Percentiles rank a stretch among this genome's conserved stretches.
Evolutionary conservation across 208 protist genomes (phyloP).

Genomic region (Crithidia expoeki): DNA sequence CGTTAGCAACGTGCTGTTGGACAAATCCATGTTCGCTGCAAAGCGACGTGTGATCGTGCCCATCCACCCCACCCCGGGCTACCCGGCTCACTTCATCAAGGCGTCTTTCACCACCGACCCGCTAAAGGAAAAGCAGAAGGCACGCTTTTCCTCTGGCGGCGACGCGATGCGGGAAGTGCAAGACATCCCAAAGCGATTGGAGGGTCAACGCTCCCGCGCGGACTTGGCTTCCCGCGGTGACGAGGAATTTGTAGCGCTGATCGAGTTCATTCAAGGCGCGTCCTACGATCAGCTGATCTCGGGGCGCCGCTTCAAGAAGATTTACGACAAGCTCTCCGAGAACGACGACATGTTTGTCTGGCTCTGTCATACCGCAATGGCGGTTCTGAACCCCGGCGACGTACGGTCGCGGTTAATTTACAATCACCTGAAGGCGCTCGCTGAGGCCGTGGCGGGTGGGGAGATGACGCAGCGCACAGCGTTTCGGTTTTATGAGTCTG

Average conservation of each 20-base stretch:
- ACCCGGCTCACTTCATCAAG: conserved; percentile 84
- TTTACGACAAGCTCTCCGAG: conserved; percentile 85
- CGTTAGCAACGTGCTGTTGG: conserved; percentile 45
- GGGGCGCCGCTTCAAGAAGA: conserved; percentile 85
- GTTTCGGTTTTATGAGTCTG: conserved; percentile 90
- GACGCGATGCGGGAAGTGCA: conserved; percentile 89
- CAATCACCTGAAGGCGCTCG: conserved; percentile 85
- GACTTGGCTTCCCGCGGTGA: conserved; percentile 70
- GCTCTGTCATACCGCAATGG: conserved; percentile 92
- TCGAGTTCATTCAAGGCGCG: conserved; percentile 90
- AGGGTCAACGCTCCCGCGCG: conserved; percentile 72
- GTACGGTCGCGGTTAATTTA: conserved; percentile 87
- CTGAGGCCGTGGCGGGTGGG: conserved; percentile 81
- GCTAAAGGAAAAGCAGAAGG: conserved; percentile 91
- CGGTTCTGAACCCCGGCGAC: conserved; percentile 90
- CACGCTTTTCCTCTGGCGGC: conserved; percentile 83
- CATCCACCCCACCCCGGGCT: conserved; percentile 85
- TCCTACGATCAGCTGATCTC: conserved; percentile 91
- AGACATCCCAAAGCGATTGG: conserved; percentile 82
- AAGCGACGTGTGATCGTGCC: conserved; percentile 91
- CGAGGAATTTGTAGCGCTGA: conserved; percentile 80
- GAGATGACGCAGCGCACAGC: conserved; percentile 90
- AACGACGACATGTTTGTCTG: conserved; percentile 93
- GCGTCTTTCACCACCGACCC: conserved; percentile 89
- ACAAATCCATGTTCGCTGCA: conserved; percentile 93